Percentiles rank a stretch among this genome's conserved stretches.
Evolutionary conservation across 202 grass and related monocot genomes (phyloP).

Genomic region (Setaria italica): DNA sequence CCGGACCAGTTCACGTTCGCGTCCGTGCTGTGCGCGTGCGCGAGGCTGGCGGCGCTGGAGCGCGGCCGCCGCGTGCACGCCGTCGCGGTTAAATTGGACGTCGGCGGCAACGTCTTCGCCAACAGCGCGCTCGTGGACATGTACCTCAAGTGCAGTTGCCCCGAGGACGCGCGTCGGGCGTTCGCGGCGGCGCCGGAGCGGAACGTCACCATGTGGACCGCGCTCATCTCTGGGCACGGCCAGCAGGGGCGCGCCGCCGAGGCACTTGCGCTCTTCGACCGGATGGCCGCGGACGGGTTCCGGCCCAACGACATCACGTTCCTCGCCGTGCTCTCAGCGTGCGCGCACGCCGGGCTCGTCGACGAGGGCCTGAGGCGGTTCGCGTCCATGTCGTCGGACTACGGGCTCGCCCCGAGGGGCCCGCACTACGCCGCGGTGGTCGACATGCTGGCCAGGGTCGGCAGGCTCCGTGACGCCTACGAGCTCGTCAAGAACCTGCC

Average conservation of each 20-base stretch:
- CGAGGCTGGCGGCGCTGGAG: conserved; percentile 51
- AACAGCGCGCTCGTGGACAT: conserved; percentile 60
- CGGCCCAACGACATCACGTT: conserved; percentile 35
- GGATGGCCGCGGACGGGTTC: neutral
- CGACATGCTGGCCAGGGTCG: conserved; percentile 61
- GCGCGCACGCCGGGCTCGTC: conserved; percentile 35
- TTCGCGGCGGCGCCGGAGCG: conserved; percentile 34
- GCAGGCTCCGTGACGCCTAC: conserved; percentile 54
- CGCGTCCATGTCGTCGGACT: conserved; percentile 22
- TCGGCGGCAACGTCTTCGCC: conserved; percentile 48
- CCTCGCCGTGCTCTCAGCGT: conserved; percentile 42
- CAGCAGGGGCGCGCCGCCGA: conserved; percentile 31
- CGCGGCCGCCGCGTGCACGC: conserved; percentile 55
- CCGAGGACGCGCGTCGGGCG: conserved; percentile 40
- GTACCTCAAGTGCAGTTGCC: conserved; percentile 70
- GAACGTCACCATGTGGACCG: conserved; percentile 39
- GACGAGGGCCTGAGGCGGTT: conserved; percentile 20
- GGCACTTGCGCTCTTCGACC: conserved; percentile 35
- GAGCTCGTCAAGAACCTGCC: conserved; percentile 59
- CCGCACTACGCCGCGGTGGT: conserved; percentile 58
- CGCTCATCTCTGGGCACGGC: conserved; percentile 26
- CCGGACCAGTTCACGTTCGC: conserved; percentile 73
- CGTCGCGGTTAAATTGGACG: conserved; percentile 47
- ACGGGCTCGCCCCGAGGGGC: conserved; percentile 11
- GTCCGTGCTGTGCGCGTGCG: conserved; percentile 63